phyloP scores from a whole-genome alignment of 768 basidiomycete genomes.

The Suillus bovinus region DNA sequence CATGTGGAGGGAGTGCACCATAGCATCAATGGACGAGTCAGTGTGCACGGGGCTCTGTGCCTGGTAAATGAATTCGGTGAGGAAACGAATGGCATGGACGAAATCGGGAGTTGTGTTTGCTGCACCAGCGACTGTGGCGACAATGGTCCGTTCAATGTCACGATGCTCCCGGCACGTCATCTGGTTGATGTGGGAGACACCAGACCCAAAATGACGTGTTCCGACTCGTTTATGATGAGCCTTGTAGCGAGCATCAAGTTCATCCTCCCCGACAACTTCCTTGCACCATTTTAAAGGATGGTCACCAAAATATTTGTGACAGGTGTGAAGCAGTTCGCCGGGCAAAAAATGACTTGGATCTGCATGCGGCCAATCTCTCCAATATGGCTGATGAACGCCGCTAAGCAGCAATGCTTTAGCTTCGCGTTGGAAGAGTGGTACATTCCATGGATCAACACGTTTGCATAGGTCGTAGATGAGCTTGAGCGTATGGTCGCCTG shows the following conservation, averaged over 20 bases:
- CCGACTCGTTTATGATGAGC: slow-evolving; percentile 31
- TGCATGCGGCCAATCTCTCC: slow-evolving; percentile 36
- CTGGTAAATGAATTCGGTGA: not conserved
- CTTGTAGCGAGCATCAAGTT: slow-evolving; percentile 38
- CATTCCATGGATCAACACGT: slow-evolving; percentile 21
- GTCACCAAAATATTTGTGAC: slow-evolving; percentile 19
- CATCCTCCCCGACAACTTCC: slow-evolving; percentile 26
- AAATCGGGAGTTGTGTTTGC: slow-evolving; percentile 23
- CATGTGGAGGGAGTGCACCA: not conserved
- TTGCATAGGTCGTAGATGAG: slow-evolving; percentile 5
- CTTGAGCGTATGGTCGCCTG: not conserved
- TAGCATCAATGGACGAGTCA: not conserved
- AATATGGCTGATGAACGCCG: slow-evolving; percentile 31
- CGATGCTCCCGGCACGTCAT: slow-evolving; percentile 42
- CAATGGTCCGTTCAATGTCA: slow-evolving; percentile 36
- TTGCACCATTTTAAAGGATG: slow-evolving; percentile 42
- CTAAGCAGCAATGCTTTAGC: slow-evolving; percentile 14
- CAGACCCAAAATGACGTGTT: slow-evolving; percentile 37
- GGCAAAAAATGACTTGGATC: slow-evolving; percentile 35
- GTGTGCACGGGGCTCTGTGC: slow-evolving; percentile 3
- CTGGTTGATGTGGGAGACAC: slow-evolving; percentile 41
- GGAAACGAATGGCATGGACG: not conserved
- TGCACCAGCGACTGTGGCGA: slow-evolving; percentile 32
- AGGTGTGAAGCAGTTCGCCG: slow-evolving; percentile 40
- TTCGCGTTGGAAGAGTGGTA: slow-evolving; percentile 24